These are phyloP conservation scores for Paxillus involutus DNA, from an alignment of 768 basidiomycete genomes.

Conservation along the genomic window DNA sequence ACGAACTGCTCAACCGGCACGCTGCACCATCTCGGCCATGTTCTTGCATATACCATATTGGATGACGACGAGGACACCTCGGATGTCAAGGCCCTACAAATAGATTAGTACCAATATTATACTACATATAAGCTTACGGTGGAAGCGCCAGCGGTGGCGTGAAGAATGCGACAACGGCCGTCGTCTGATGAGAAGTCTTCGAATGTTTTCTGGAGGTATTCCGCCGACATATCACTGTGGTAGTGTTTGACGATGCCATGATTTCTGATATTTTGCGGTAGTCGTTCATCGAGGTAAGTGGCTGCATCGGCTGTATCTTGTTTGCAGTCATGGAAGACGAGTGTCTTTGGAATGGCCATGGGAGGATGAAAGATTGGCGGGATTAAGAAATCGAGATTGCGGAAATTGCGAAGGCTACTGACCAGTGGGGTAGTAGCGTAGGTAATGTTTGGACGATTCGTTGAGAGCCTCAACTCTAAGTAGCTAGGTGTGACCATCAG, in stretches of 20 bases:
- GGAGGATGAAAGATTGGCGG: neutral
- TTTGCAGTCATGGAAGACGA: neutral
- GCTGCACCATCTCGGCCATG: too few relatives aligned
- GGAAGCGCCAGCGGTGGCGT: constrained; percentile 1
- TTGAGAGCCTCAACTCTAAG: neutral
- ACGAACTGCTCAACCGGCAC: too few relatives aligned
- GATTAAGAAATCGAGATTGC: neutral
- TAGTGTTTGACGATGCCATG: constrained; percentile 25
- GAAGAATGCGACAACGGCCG: constrained; percentile 21
- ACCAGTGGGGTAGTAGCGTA: neutral
- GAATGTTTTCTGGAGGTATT: constrained; percentile 22
- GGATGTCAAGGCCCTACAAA: constrained; percentile 1
- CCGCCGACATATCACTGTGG: neutral
- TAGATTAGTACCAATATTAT: neutral
- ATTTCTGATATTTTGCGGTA: constrained; percentile 8
- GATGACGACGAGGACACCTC: neutral
- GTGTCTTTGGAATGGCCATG: constrained; percentile 5
- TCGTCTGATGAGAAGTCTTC: constrained; percentile 15
- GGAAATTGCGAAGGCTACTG: neutral
- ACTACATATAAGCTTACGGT: constrained; percentile 9
- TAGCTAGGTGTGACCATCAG: neutral
- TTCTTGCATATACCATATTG: neutral
- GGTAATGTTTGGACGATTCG: constrained; percentile 1
- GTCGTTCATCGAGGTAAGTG: neutral
- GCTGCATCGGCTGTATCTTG: constrained; percentile 7